Percentiles rank a stretch among this genome's conserved stretches.
phyloP scores from a whole-genome alignment of 225 moss, liverwort and hornwort species.

The Pseudoscleropodium purum region DNA sequence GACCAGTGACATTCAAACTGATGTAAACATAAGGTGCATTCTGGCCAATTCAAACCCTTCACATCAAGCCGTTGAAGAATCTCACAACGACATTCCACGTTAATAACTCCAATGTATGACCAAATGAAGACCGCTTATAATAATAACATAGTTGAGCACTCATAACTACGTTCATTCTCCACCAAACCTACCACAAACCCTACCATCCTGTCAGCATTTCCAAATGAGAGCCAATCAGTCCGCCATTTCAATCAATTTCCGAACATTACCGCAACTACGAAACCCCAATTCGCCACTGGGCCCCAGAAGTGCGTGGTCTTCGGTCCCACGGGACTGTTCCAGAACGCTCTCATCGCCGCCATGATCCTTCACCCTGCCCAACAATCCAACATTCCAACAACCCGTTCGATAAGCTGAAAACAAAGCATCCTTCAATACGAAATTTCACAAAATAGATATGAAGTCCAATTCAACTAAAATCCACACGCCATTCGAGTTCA shows the following conservation, averaged over 20 bases:
- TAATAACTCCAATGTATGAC: background rate
- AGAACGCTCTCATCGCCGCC: constrained; percentile 83
- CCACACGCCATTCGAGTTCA: background rate
- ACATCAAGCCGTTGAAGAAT: background rate
- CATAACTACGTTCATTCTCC: background rate
- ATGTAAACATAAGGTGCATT: background rate
- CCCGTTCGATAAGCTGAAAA: background rate
- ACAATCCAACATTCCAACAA: background rate
- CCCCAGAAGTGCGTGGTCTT: constrained; percentile 99
- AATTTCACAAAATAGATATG: background rate
- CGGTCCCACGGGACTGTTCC: constrained; percentile 97
- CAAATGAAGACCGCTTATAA: background rate
- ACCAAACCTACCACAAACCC: background rate
- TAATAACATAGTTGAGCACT: background rate
- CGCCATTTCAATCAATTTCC: background rate
- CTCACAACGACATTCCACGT: background rate
- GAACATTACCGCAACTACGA: constrained; percentile 73
- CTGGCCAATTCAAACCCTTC: background rate
- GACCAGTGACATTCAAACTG: background rate
- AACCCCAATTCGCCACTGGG: constrained; percentile 99
- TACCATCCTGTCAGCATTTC: background rate
- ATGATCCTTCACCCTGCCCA: constrained; percentile 29
- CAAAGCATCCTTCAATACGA: background rate
- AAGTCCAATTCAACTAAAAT: background rate
- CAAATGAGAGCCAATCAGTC: background rate